phyloP scores from a whole-genome alignment of 1,139 yeast genomes.

The Yamadazyma kanchanaburiensis region DNA sequence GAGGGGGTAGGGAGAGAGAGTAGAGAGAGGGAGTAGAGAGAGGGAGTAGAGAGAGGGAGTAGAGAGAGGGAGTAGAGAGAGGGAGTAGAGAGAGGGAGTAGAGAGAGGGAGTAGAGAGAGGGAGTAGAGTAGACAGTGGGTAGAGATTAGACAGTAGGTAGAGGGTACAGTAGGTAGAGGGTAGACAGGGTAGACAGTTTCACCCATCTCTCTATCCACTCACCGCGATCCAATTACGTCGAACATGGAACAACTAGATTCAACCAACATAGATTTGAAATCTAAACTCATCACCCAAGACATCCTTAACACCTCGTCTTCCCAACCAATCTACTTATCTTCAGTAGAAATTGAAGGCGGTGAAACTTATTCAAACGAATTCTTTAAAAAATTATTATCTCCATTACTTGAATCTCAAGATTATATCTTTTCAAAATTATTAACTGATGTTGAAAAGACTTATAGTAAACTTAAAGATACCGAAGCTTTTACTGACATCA shows the following conservation, averaged over 20 bases:
- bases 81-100: no score
- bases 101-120: no score
- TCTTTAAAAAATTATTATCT: constrained; percentile 41
- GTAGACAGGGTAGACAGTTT: no score
- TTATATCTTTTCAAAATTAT: constrained; percentile 42
- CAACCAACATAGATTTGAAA: constrained; percentile 18
- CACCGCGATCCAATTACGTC: no score
- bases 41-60: no score
- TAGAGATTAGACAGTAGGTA: no score
- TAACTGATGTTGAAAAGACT: constrained; percentile 23
- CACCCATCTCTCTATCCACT: no score
- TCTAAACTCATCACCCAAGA: constrained; percentile 31
- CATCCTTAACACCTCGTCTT: constrained; percentile 25
- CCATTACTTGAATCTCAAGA: constrained; percentile 45
- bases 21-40: no score
- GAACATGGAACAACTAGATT: constrained; percentile 9
- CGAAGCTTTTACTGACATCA: constrained; percentile 41
- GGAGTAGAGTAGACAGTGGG: no score
- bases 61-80: no score
- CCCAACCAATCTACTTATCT: constrained; percentile 45
- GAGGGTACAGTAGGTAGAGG: no score
- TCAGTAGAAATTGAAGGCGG: constrained; percentile 49
- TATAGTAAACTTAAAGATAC: constrained; percentile 34
- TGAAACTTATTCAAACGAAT: constrained; percentile 42
- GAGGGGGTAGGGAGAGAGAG: no score